A percentile compares a stretch with the other conserved stretches of the same genome.
phyloP scores from a whole-genome alignment of 148 eudicot genomes.

The Polygonum aviculare region DNA sequence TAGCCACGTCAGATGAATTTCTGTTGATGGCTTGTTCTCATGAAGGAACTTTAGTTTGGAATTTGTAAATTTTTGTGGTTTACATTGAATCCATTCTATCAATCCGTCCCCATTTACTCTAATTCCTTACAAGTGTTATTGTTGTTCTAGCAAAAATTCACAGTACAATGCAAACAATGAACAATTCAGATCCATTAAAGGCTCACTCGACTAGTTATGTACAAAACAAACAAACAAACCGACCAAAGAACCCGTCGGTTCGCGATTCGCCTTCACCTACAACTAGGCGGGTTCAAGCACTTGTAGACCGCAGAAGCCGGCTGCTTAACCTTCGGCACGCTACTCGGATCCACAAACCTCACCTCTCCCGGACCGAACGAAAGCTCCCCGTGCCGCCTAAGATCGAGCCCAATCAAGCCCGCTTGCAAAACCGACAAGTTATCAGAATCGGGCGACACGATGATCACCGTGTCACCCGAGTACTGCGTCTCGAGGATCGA shows the following conservation, averaged over 20 bases:
- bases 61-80: too few relatives aligned
- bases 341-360: constrained; percentile 62
- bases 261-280: constrained; percentile 30
- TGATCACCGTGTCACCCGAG: constrained; percentile 77
- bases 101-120: too few relatives aligned
- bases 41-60: too few relatives aligned
- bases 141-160: too few relatives aligned
- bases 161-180: too few relatives aligned
- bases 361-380: constrained; percentile 81
- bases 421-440: constrained; percentile 82
- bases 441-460: constrained; percentile 96
- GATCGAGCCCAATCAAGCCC: constrained; percentile 85
- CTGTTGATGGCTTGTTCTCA: too few relatives aligned
- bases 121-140: too few relatives aligned
- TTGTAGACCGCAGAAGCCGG: constrained; percentile 73
- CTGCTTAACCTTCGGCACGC: constrained; percentile 71
- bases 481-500: constrained; percentile 95
- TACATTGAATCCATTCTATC: too few relatives aligned
- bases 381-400: constrained; percentile 76
- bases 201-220: neutral
- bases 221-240: neutral
- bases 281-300: constrained; percentile 86
- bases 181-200: too few relatives aligned
- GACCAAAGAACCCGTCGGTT: neutral
- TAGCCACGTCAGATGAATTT: too few relatives aligned